Conservation (phyloP, 2,329 filamentous ascomycete genomes). For the Phialemoniopsis sp. region DNA sequence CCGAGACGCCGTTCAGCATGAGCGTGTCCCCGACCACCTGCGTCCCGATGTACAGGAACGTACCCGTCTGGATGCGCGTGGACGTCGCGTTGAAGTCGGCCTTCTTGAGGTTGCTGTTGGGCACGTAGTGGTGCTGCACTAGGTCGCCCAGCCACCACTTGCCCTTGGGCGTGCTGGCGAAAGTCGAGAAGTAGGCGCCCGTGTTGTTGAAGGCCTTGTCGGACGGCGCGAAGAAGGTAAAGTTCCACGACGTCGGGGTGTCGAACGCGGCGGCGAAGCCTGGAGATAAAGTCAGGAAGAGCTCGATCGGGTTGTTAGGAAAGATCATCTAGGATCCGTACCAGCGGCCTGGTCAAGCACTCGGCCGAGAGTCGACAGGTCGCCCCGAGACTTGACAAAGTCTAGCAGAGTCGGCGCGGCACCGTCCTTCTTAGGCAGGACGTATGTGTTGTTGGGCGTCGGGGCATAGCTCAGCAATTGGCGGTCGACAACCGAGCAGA, state of each 20-base stretch:
- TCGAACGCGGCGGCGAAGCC: constrained; percentile 22
- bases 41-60: constrained; percentile 16
- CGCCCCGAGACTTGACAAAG: too few relatives aligned
- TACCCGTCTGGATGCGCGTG: constrained; percentile 16
- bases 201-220: constrained; percentile 22
- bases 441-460: too few relatives aligned
- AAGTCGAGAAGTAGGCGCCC: constrained; percentile 18
- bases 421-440: too few relatives aligned
- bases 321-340: neutral
- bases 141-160: constrained; percentile 20
- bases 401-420: too few relatives aligned
- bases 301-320: neutral
- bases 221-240: constrained; percentile 23
- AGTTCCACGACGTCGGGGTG: constrained; percentile 18
- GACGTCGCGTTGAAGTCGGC: constrained; percentile 14
- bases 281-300: neutral
- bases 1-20: constrained; percentile 16
- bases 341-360: neutral
- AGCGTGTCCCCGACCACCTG: constrained; percentile 11
- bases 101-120: constrained; percentile 13
- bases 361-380: too few relatives aligned
- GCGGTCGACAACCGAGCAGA: too few relatives aligned
- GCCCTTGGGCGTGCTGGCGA: constrained; percentile 16
- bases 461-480: too few relatives aligned
- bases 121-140: constrained; percentile 18